phyloP scores from a whole-genome alignment of 1,284 basidiomycete genomes.

The Trametes sp. region DNA sequence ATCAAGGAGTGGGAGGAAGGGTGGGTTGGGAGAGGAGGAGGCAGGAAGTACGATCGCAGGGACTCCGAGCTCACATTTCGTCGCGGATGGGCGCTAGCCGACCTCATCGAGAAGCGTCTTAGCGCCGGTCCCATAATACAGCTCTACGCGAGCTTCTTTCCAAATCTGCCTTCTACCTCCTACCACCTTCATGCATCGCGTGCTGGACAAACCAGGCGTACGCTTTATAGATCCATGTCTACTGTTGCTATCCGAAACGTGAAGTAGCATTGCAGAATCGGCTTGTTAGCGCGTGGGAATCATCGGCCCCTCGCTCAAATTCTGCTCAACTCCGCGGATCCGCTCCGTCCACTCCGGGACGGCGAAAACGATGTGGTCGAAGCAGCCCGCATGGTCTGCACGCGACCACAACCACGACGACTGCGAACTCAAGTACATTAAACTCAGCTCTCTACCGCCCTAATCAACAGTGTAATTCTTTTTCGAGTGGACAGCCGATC shows the following conservation, averaged over 20 bases:
- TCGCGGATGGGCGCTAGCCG: background rate
- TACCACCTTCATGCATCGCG: no score
- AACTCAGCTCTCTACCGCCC: constrained; percentile 3
- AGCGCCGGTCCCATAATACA: no score
- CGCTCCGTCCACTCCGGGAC: background rate
- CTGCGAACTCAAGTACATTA: constrained; percentile 1
- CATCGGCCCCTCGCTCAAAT: no score
- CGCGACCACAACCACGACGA: constrained; percentile 3
- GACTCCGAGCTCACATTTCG: background rate
- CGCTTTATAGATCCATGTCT: no score
- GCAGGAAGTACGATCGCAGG: background rate
- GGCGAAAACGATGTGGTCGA: background rate
- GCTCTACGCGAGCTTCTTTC: no score
- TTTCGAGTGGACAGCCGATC: background rate
- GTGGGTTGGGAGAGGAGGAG: background rate
- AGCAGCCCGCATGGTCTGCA: constrained; percentile 2
- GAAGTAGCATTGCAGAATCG: no score
- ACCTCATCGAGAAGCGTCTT: background rate
- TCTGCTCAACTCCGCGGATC: background rate
- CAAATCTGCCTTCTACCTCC: no score
- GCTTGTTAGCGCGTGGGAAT: no score
- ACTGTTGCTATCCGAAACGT: no score
- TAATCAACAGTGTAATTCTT: background rate
- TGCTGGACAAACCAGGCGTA: no score
- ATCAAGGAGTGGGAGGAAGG: background rate